Evolutionary conservation across 164 flowering plant genomes (phyloP), one percentile per base, ranked within the genome.

Genomic region (Cinnamomum micranthum): DNA sequence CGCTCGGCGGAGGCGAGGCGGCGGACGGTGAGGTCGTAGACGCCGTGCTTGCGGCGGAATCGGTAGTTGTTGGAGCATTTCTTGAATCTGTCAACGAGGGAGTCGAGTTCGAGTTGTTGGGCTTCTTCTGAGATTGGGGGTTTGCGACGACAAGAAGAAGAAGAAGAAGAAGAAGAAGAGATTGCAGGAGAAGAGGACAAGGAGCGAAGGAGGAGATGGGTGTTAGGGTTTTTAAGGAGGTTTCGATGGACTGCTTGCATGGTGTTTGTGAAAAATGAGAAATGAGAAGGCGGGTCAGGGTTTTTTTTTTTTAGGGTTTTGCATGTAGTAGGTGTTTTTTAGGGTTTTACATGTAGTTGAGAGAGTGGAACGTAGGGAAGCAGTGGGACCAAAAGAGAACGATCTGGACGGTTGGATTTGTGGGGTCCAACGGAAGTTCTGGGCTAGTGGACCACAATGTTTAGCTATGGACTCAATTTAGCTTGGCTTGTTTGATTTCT

Each of bases 81-180:
- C 72, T 85, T 88, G 85, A 89, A 89, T 55, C 81, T 84, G 20
- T 85, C 65, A 24, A 85, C 88, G 19, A 88, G 74, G 35, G 68
- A 76, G 22, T 72, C 71, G 41, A 82, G 82, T 73, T 77, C 75
- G 28, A 81, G 75, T 50, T 83, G 87, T 12, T 69, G 68, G 83
- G 74, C 77, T 69, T 84, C 66, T 11, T 74, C 80, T 9, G 59
- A 2, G 69, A 65, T 24, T 24, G 64, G 12, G 52, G 27, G 7
- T 50, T 50, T 73, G 68, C 20, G n/a, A 55, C 6, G 60, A 73
- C 69, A 62, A 14, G 35, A 6, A 22, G 75, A n/a, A 25, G 75
- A 17, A 64, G 75, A 33, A n/a, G 72, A 24, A 70, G 72, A 19
- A 6, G 28, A 25, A 64, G 33, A 24, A 3, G 67, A 13, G 28